Base-by-base conservation (phyloP, 1,284 basidiomycete genomes). In the Papiliotrema laurentii region DNA sequence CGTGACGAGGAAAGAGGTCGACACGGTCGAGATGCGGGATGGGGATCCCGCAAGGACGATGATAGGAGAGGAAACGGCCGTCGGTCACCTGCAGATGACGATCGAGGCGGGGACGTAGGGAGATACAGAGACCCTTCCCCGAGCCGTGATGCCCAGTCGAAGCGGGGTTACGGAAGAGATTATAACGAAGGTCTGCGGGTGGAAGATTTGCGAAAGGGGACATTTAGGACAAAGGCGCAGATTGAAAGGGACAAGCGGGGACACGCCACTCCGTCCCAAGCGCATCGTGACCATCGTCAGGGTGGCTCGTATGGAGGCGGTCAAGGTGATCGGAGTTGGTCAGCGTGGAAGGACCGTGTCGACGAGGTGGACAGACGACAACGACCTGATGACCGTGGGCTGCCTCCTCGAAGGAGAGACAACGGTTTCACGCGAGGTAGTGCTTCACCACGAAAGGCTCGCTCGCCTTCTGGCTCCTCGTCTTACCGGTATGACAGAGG, bases 161-260 rank as follows among this genome's bases (percentile, higher is more conserved):
- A 36, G 16, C 21, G 22, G 37, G 43, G 33, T 13, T 37, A 30
- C 18, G 26, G 36, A 28, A 5, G 26, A 22, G 40, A 43, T 18
- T 21, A 26, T 13, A 41, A 14, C 28, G 41, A 43, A 21, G 11
- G 9, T 4, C 10, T 31, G 27, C 27, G 41, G 18, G 25, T 10
- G 14, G 28, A 43, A 10, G 41, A 43, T 21, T 16, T 30, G 19
- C 30, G 33, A 25, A 43, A 43, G 30, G 41, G 41, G 18, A 43
- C 41, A 21, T 43, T 43, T 21, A 22, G 41, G 30, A 43, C 41
- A 21, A 11, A 25, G 28, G 30, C 41, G 41, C 41, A 43, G 41
- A 43, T 43, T 31, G 28, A 43, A 30, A 14, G 16, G 14, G 41
- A 43, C 24, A 24, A 26, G 9, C 21, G 30, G 41, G n/a, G 9